These are phyloP conservation scores for Chalaropsis ovoidea DNA, from an alignment of 2,329 filamentous ascomycete species.

Conservation along the genomic window DNA sequence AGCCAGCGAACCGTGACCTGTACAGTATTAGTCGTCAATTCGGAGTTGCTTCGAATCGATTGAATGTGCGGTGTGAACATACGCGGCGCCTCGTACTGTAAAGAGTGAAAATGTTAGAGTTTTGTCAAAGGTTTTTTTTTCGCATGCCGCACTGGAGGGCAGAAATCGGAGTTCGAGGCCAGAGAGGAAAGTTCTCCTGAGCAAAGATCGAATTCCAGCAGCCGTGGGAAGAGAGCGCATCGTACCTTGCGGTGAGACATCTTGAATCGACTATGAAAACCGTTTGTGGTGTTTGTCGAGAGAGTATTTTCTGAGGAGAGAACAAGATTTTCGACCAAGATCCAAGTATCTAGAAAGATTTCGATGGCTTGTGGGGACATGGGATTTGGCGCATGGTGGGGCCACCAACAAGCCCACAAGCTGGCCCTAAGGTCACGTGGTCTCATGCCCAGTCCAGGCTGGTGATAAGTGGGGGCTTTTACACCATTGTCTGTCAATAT, in stretches of 20 bases:
- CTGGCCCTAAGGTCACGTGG: conserved; percentile 24
- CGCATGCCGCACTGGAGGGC: too few relatives aligned
- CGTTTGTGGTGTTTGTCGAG: conserved; percentile 24
- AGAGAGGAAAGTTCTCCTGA: background rate
- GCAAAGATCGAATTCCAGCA: background rate
- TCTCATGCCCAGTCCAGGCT: background rate
- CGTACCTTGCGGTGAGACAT: conserved; percentile 28
- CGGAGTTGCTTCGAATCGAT: background rate
- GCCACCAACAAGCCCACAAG: conserved; percentile 9
- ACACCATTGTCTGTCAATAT: too few relatives aligned
- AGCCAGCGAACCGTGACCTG: conserved; percentile 73
- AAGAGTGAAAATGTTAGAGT: conserved; percentile 18
- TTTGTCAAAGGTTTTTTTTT: background rate
- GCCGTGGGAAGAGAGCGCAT: background rate
- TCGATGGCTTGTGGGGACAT: conserved; percentile 17
- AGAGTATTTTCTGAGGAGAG: conserved; percentile 20
- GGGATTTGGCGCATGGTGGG: conserved; percentile 20
- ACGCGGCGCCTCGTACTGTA: conserved; percentile 67
- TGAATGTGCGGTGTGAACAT: conserved; percentile 15
- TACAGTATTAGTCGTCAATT: conserved; percentile 16
- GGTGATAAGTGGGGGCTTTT: too few relatives aligned
- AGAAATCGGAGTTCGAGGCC: background rate
- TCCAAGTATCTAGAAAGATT: conserved; percentile 24
- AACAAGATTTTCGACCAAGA: conserved; percentile 16
- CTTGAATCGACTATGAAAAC: conserved; percentile 25